These are phyloP conservation scores for Starmera caribaea DNA, from an alignment of 805 yeast genomes.

Conservation along the genomic window DNA sequence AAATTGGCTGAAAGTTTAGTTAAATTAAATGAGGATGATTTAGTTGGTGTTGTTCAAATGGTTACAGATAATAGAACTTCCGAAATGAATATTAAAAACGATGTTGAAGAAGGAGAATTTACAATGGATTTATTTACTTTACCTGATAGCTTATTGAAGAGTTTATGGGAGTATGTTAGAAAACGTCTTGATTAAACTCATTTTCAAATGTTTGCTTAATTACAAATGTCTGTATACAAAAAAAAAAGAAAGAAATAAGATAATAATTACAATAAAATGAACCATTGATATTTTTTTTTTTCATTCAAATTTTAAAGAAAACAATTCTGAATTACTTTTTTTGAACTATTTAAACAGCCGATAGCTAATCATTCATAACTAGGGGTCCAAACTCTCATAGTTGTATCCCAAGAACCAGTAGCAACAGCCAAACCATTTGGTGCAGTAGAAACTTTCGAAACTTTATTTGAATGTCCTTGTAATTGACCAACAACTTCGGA, in stretches of 20 bases:
- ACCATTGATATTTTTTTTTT: too few relatives aligned
- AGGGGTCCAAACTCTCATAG: conserved; percentile 58
- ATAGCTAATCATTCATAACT: conserved; percentile 3
- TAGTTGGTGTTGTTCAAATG: conserved; percentile 94
- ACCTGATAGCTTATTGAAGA: conserved; percentile 83
- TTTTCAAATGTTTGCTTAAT: too few relatives aligned
- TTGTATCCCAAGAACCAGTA: conserved; percentile 75
- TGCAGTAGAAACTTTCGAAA: conserved; percentile 54
- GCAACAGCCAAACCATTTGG: conserved; percentile 70
- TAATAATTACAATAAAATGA: not conserved
- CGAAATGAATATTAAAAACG: conserved; percentile 93
- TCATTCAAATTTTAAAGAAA: too few relatives aligned
- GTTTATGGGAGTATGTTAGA: conserved; percentile 90
- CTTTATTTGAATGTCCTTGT: conserved; percentile 54
- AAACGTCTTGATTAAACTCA: conserved; percentile 39
- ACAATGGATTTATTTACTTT: conserved; percentile 91
- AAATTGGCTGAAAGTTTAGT: conserved; percentile 84
- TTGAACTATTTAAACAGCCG: too few relatives aligned
- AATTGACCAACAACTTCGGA: conserved; percentile 56
- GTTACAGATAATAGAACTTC: conserved; percentile 91
- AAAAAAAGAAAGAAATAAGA: not conserved
- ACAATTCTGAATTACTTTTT: too few relatives aligned
- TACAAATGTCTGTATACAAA: too few relatives aligned
- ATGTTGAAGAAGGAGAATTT: conserved; percentile 94
- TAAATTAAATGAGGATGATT: conserved; percentile 82